Base-by-base conservation (phyloP, 495 filamentous ascomycete genomes). In the Podospora australis region DNA sequence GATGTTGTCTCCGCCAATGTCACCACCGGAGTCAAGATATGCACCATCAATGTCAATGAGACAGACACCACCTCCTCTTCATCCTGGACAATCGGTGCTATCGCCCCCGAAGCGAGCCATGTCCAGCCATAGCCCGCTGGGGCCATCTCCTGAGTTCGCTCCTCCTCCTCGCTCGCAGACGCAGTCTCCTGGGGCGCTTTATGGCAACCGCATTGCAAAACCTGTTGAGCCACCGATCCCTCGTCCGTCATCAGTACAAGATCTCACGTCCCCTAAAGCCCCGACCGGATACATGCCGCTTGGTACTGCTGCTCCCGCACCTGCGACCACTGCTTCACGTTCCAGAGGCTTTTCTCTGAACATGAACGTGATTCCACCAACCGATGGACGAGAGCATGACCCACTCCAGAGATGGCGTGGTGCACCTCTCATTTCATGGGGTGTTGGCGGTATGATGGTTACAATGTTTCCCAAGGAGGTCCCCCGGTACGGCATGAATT, bases 391-490 rank as follows among this genome's bases (percentile, higher is more conserved):
- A 19, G 80, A 87, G 49, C 60, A 73, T 8, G 92, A 99, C 66
- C 78, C 80, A 13, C 70, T 97, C 3, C 74, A 89, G 54, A 77
- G 94, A 54, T 99, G 92, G 92, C 86, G 85, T 66, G 92, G 92
- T 6, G 76, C 78, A 13, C 94, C 92, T 0, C 78, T 95, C 6
- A 80, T 97, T 56, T 77, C 78, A 3, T 97, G 95, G 80, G 90
- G 88, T 0, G 83, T 95, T 44, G 91, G 88, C 36, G 94, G 94
- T 8, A 77, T 77, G 3, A 67, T 95, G 20, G 77, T 90, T 23
- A 86, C 87, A 4, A 89, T 81, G 55, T 96, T 97, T 57, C 94
- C 94, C 0, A 87, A 84, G 51, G 82, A 94, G 49, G 80, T 91
- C 25, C 92, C 90, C 8, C 79, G 90, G 21, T 97, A 96, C 65